Evolutionary conservation across 1,139 yeast genomes (phyloP).

Genomic region (Candida gigantensis): DNA sequence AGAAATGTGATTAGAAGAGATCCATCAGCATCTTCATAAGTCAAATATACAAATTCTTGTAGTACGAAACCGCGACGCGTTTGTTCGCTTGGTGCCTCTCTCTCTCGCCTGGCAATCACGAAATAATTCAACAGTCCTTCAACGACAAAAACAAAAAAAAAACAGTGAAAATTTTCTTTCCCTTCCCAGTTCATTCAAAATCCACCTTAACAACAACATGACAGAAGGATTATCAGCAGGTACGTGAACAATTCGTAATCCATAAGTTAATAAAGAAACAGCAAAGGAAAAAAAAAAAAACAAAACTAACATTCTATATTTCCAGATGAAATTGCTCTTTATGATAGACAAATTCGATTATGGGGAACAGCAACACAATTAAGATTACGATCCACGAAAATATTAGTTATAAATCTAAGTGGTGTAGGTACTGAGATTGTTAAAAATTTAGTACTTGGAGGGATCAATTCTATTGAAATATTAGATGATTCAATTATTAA

Average conservation of each 20-base stretch:
- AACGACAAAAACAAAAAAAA: background rate
- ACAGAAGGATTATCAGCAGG: background rate
- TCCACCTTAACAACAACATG: background rate
- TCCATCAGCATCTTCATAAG: constrained; percentile 30
- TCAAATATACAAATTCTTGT: too few species aligned
- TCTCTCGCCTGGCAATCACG: too few species aligned
- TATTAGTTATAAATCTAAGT: constrained; percentile 67
- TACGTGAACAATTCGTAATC: too few species aligned
- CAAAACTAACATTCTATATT: too few species aligned
- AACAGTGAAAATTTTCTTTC: background rate
- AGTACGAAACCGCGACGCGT: too few species aligned
- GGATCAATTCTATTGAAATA: constrained; percentile 75
- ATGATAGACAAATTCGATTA: constrained; percentile 91
- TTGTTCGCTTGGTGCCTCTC: too few species aligned
- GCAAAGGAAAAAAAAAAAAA: too few species aligned
- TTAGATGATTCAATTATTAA: constrained; percentile 58
- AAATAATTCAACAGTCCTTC: too few species aligned
- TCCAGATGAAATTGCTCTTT: constrained; percentile 89
- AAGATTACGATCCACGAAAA: constrained; percentile 70
- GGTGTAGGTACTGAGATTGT: constrained; percentile 78
- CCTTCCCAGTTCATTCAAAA: background rate
- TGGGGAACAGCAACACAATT: constrained; percentile 97
- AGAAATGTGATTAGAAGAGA: constrained; percentile 17
- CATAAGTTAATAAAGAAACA: too few species aligned
- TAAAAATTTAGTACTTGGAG: constrained; percentile 86